Base-by-base conservation (phyloP, 768 basidiomycete genomes). In the Collybia sp. region DNA sequence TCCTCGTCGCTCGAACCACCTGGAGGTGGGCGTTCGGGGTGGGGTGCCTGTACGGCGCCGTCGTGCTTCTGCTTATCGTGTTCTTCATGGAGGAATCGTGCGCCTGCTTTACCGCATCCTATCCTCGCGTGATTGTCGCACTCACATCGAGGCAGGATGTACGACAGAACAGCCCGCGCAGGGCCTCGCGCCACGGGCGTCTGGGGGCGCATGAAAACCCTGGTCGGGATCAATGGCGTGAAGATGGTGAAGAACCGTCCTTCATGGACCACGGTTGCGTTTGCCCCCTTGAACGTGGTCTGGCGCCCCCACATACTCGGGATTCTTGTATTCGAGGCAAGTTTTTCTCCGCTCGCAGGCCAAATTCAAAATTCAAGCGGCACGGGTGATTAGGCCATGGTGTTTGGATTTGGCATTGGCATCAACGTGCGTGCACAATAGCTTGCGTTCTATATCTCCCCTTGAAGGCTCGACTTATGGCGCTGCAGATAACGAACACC, bases 11-110 rank as follows among this genome's bases (percentile, higher is more conserved):
- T 0, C 67, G 76, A 4, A 66, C 74, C 6, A 70, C 62, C 40
- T 83, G 78, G 78, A 62, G 80, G 35, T 83, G 82, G 82, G 69
- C 80, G 12, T 85, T 84, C 47, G 82, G 80, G 13, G 79, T 83
- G 40, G 84, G 79, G 0, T 75, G 71, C 17, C 73, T 84, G 12
- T 86, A 84, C 54, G 63, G 54, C 66, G 42, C 72, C 61, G 30
- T 72, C 60, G 50, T 71, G 63, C 60, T 57, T 60, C 13, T 69
- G 58, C 16, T 76, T 66, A 17, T 74, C 65, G 54, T 64, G 64
- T 36, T 73, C 49, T 45, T 53, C 55, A 70, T 72, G 59, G 76
- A 83, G 45, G 84, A 87, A 62, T 84, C 82, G 82, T 81, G 53
- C 46, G 75, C 25, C 8, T 55, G 25, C 17, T 3, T 37, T 3